phyloP scores from a whole-genome alignment of 345 rosid genomes.

The Tarenaya hassleriana region DNA sequence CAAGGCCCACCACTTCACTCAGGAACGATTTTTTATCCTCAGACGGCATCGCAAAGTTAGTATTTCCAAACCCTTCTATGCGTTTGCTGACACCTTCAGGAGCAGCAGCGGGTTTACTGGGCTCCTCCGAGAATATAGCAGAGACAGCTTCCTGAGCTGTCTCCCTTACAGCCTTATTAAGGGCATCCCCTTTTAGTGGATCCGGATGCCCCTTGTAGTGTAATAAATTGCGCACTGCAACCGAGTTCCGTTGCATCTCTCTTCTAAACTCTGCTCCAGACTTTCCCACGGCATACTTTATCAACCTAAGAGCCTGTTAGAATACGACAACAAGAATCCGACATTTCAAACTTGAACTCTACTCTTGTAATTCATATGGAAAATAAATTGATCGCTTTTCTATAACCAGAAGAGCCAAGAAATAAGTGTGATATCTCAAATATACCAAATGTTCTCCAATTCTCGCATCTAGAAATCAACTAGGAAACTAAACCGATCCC shows the following conservation, averaged over 20 bases:
- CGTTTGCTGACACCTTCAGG: constrained; percentile 55
- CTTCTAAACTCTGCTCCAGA: constrained; percentile 87
- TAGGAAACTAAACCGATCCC: constrained; percentile 7
- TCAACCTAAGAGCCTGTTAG: constrained; percentile 71
- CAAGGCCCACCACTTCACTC: constrained; percentile 85
- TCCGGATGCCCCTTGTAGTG: constrained; percentile 85
- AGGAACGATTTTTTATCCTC: constrained; percentile 89
- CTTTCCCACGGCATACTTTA: constrained; percentile 81
- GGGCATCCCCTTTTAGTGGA: constrained; percentile 91
- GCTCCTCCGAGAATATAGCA: constrained; percentile 79
- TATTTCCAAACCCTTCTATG: constrained; percentile 94
- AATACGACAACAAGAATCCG: constrained; percentile 3
- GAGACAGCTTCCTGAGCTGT: constrained; percentile 79
- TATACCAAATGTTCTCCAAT: not conserved
- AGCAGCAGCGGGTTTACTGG: constrained; percentile 54
- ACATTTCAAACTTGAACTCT: too few species aligned
- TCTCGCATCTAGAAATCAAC: constrained; percentile 11
- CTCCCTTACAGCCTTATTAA: constrained; percentile 88
- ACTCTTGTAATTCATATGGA: too few species aligned
- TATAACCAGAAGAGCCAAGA: constrained; percentile 2
- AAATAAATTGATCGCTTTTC: too few species aligned
- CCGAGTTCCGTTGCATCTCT: constrained; percentile 92
- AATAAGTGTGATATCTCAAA: not conserved
- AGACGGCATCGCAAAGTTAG: constrained; percentile 60
- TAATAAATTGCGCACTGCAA: constrained; percentile 67